These are phyloP conservation scores for Alternaria angustiovoidea DNA, from an alignment of 2,329 filamentous ascomycete species.

Conservation along the genomic window DNA sequence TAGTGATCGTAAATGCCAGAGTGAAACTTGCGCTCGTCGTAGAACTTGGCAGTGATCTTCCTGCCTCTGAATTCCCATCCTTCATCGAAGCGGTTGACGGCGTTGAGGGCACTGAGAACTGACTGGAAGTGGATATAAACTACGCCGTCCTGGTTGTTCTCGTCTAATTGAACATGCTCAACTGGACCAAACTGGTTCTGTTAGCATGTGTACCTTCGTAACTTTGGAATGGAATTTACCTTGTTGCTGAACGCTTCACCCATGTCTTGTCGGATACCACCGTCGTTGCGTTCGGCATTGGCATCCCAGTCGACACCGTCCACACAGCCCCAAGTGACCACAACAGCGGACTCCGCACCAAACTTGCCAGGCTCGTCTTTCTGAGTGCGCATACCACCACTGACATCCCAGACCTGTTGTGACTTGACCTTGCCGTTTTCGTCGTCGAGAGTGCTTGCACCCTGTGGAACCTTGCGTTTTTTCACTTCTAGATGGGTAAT, in stretches of 20 bases:
- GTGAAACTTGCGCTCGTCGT: slow-evolving; percentile 83
- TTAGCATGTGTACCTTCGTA: background rate
- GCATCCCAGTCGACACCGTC: slow-evolving; percentile 80
- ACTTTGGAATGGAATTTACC: slow-evolving; percentile 51
- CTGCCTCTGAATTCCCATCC: slow-evolving; percentile 95
- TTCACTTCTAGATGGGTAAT: slow-evolving; percentile 79
- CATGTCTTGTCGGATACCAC: slow-evolving; percentile 86
- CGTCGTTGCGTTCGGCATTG: slow-evolving; percentile 71
- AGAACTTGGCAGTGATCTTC: slow-evolving; percentile 81
- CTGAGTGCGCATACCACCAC: slow-evolving; percentile 69
- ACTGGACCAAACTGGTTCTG: slow-evolving; percentile 76
- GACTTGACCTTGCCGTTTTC: slow-evolving; percentile 60
- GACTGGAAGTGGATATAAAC: slow-evolving; percentile 96
- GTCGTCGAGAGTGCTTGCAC: slow-evolving; percentile 33
- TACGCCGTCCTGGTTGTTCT: slow-evolving; percentile 65
- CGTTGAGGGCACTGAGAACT: slow-evolving; percentile 81
- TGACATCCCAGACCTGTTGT: slow-evolving; percentile 70
- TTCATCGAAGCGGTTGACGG: slow-evolving; percentile 88
- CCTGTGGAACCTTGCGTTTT: slow-evolving; percentile 31
- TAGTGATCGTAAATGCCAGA: slow-evolving; percentile 48
- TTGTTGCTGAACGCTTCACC: slow-evolving; percentile 91
- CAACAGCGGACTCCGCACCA: slow-evolving; percentile 76
- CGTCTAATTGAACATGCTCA: slow-evolving; percentile 75
- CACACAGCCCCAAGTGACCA: slow-evolving; percentile 85
- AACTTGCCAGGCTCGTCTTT: slow-evolving; percentile 48